Evolutionary conservation across 1,284 basidiomycete species (phyloP).

Genomic region (Heterobasidion annosum): DNA sequence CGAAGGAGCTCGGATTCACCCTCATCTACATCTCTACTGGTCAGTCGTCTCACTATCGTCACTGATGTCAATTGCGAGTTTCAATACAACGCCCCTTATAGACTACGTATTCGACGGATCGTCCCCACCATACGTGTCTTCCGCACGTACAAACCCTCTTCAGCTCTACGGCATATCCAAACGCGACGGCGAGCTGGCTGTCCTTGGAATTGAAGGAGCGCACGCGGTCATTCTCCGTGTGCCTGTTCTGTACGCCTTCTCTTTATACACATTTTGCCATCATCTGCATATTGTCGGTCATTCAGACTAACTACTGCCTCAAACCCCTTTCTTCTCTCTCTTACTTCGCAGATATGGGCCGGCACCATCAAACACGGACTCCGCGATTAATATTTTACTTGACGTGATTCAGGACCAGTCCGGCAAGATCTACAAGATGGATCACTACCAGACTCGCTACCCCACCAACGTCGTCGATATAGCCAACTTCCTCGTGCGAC

Average conservation of each 20-base stretch:
- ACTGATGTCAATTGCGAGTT: not conserved
- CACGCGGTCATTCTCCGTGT: slow-evolving; percentile 63
- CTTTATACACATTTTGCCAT: not conserved
- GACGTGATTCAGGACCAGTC: slow-evolving; percentile 74
- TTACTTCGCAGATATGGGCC: slow-evolving; percentile 59
- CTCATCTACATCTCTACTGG: slow-evolving; percentile 77
- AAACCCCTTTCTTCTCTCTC: not conserved
- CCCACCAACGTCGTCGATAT: slow-evolving; percentile 77
- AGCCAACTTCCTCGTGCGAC: slow-evolving; percentile 61
- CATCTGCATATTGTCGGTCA: not conserved
- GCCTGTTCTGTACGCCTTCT: slow-evolving; percentile 58
- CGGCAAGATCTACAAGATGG: slow-evolving; percentile 77
- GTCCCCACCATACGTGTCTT: slow-evolving; percentile 69
- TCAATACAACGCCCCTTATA: slow-evolving; percentile 14
- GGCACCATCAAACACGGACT: slow-evolving; percentile 65
- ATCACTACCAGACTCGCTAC: slow-evolving; percentile 77
- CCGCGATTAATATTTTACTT: slow-evolving; percentile 71
- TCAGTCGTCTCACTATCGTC: slow-evolving; percentile 14
- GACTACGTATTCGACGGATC: slow-evolving; percentile 85
- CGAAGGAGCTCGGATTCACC: slow-evolving; percentile 44
- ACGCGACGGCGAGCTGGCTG: slow-evolving; percentile 63
- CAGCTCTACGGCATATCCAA: slow-evolving; percentile 76
- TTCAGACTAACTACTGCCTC: not conserved
- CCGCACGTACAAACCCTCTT: slow-evolving; percentile 60
- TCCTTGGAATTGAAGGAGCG: slow-evolving; percentile 44